Conservation (phyloP, 2,329 filamentous ascomycete species). For the Penicillium sp. region DNA sequence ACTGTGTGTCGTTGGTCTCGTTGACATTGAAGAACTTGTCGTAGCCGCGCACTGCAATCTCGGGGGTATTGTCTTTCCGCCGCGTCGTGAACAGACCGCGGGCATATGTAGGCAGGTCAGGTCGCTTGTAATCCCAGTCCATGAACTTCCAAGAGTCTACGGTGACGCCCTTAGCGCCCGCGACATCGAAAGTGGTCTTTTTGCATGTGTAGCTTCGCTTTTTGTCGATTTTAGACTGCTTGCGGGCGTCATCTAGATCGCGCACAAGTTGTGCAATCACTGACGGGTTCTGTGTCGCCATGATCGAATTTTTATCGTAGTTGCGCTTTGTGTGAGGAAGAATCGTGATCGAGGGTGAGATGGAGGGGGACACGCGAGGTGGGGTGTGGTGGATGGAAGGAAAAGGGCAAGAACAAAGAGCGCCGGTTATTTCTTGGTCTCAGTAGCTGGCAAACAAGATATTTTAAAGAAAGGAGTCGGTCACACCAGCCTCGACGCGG, state of each 20-base stretch:
- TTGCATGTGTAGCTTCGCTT: conserved; percentile 73
- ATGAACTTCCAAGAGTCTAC: conserved; percentile 93
- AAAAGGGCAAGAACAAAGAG: background rate
- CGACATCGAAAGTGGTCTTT: conserved; percentile 77
- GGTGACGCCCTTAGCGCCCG: conserved; percentile 66
- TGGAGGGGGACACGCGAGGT: conserved; percentile 19
- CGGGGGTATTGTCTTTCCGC: conserved; percentile 66
- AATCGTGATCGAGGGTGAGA: background rate
- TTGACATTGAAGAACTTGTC: conserved; percentile 98
- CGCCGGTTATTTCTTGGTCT: background rate
- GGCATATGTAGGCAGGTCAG: conserved; percentile 85
- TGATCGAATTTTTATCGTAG: conserved; percentile 11
- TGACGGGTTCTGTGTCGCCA: conserved; percentile 66
- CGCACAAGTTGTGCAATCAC: conserved; percentile 71
- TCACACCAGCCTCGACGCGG: background rate
- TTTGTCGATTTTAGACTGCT: conserved; percentile 54
- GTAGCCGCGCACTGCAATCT: conserved; percentile 89
- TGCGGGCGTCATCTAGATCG: conserved; percentile 61
- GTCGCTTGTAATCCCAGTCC: conserved; percentile 95
- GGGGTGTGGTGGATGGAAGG: conserved; percentile 9
- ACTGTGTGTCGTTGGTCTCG: conserved; percentile 81
- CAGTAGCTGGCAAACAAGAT: background rate
- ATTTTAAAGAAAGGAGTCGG: background rate
- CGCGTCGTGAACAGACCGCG: conserved; percentile 90
- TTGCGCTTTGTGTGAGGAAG: background rate